Conservation (phyloP, 495 filamentous ascomycete genomes). For the Neurospora discreta region DNA sequence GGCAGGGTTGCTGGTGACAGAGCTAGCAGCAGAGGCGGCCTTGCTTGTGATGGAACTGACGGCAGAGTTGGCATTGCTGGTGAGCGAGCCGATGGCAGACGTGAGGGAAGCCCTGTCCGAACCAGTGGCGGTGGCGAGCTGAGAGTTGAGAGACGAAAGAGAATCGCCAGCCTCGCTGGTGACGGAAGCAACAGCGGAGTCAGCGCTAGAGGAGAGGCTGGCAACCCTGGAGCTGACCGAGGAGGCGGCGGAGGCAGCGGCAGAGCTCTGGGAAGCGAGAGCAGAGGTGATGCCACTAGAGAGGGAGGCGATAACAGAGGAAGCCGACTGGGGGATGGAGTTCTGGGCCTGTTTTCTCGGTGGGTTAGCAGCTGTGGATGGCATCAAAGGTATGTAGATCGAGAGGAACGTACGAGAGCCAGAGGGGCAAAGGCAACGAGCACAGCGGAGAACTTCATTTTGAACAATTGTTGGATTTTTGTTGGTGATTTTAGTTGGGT, state of each 20-base stretch:
- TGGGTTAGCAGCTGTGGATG: slow-evolving; percentile 1
- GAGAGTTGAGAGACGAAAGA: slow-evolving; percentile 8
- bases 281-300: slow-evolving; percentile 9
- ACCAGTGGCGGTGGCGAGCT: slow-evolving; percentile 18
- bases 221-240: slow-evolving; percentile 9
- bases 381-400: not conserved
- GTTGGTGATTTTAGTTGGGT: not conserved
- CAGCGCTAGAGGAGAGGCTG: slow-evolving; percentile 4
- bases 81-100: slow-evolving; percentile 8
- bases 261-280: slow-evolving; percentile 8
- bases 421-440: slow-evolving; percentile 15
- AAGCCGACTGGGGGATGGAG: slow-evolving; percentile 4
- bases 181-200: slow-evolving; percentile 8
- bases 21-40: not conserved
- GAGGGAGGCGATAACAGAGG: slow-evolving; percentile 7
- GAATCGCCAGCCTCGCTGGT: slow-evolving; percentile 8
- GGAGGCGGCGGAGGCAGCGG: slow-evolving; percentile 6
- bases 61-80: slow-evolving; percentile 7
- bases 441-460: slow-evolving; percentile 16
- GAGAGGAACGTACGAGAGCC: slow-evolving; percentile 13
- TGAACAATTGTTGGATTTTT: slow-evolving; percentile 7
- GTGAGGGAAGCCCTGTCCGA: slow-evolving; percentile 11
- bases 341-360: slow-evolving; percentile 15
- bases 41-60: slow-evolving; percentile 6
- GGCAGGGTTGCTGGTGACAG: not conserved